Evolutionary conservation across 768 basidiomycete species (phyloP).

Genomic region (Pisolithus microcarpus): DNA sequence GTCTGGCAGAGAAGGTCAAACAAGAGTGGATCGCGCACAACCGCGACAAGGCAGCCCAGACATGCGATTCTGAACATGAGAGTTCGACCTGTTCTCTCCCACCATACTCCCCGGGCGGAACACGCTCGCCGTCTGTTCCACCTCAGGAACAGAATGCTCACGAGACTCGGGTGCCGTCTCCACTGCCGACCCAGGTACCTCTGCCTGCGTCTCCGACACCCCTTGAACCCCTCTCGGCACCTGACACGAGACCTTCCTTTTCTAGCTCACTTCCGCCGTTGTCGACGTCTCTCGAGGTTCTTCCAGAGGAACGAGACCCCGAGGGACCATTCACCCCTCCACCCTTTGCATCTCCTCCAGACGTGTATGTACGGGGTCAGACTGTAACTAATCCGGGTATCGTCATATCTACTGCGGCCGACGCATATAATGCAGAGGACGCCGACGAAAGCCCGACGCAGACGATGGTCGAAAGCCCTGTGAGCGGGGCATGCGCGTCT

Average conservation of each 20-base stretch:
- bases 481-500: constrained; percentile 5
- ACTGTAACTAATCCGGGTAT: constrained; percentile 3
- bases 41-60: constrained; percentile 13
- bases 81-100: not conserved
- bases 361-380: not conserved
- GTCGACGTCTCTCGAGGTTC: constrained; percentile 22
- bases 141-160: not conserved
- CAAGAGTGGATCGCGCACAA: constrained; percentile 46
- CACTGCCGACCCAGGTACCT: not conserved
- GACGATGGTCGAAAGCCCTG: not conserved
- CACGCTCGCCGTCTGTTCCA: not conserved
- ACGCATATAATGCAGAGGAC: not conserved
- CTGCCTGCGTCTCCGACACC: constrained; percentile 2
- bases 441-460: not conserved
- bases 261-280: constrained; percentile 18
- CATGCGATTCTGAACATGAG: constrained; percentile 15
- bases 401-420: constrained; percentile 15
- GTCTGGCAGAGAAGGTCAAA: constrained; percentile 49
- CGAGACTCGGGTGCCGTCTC: not conserved
- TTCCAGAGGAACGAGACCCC: constrained; percentile 24
- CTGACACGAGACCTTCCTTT: constrained; percentile 14
- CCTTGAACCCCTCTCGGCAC: constrained; percentile 8
- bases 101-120: not conserved
- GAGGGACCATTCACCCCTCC: constrained; percentile 12
- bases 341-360: not conserved